These are phyloP conservation scores for Fusarium bulbicola DNA, from an alignment of 2,329 filamentous ascomycete species.

Conservation along the genomic window DNA sequence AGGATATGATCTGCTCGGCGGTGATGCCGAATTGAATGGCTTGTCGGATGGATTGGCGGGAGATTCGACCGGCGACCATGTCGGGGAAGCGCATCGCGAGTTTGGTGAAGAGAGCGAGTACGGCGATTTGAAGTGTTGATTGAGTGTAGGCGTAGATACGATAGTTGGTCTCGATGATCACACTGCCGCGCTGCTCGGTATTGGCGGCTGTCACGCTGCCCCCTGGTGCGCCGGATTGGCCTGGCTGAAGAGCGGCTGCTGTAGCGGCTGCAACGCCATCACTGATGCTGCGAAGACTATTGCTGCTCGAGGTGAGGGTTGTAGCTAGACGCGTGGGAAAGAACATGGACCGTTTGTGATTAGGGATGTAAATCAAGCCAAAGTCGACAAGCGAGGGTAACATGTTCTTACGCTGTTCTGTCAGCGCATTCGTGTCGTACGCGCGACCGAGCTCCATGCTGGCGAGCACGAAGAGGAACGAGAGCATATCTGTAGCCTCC, in stretches of 20 bases:
- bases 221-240: conserved; percentile 48
- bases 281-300: conserved; percentile 75
- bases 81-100: conserved; percentile 93
- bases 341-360: conserved; percentile 67
- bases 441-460: conserved; percentile 90
- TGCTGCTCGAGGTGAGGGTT: conserved; percentile 83
- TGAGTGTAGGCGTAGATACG: conserved; percentile 96
- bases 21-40: conserved; percentile 94
- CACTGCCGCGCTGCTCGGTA: conserved; percentile 74
- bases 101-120: conserved; percentile 88
- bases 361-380: conserved; percentile 83
- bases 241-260: conserved; percentile 51
- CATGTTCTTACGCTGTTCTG: conserved; percentile 84
- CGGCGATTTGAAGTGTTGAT: conserved; percentile 91
- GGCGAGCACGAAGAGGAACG: conserved; percentile 94
- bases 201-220: conserved; percentile 47
- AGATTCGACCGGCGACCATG: conserved; percentile 91
- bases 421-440: conserved; percentile 87
- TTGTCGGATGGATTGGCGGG: conserved; percentile 84
- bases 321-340: conserved; percentile 95
- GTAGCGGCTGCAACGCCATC: conserved; percentile 75
- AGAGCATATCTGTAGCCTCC: conserved; percentile 92
- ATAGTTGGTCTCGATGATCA: conserved; percentile 98
- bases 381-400: conserved; percentile 92
- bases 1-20: conserved; percentile 92